These are phyloP conservation scores for Mucor irregularis DNA, from an alignment of 371 early-diverging fungal genomes.

Conservation along the genomic window DNA sequence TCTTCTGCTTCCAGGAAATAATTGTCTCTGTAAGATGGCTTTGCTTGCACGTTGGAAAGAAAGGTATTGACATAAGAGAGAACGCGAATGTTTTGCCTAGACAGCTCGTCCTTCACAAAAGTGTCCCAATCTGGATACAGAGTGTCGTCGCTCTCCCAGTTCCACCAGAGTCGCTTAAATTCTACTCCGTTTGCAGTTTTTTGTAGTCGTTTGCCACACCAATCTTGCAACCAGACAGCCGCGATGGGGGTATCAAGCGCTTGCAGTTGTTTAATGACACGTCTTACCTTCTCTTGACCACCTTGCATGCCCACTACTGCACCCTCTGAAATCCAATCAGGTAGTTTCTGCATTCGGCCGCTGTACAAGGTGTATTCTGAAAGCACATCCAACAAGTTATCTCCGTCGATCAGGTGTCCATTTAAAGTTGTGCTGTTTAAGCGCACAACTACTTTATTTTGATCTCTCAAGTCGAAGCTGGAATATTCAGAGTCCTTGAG, in stretches of 20 bases:
- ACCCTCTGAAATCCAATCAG: slow-evolving; percentile 43
- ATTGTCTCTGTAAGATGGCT: slow-evolving; percentile 19
- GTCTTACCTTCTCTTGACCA: slow-evolving; percentile 34
- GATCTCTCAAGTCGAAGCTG: slow-evolving; percentile 37
- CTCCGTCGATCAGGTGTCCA: slow-evolving; percentile 31
- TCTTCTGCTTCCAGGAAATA: slow-evolving; percentile 28
- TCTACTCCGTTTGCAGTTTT: slow-evolving; percentile 19
- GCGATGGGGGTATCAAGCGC: slow-evolving; percentile 32
- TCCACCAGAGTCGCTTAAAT: slow-evolving; percentile 45
- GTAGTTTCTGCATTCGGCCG: slow-evolving; percentile 44
- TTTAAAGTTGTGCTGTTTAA: slow-evolving; percentile 19
- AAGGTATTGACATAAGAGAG: slow-evolving; percentile 40
- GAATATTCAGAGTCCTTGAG: slow-evolving; percentile 42
- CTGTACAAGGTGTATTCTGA: slow-evolving; percentile 42
- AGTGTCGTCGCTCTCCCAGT: slow-evolving; percentile 41
- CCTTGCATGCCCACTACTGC: slow-evolving; percentile 45
- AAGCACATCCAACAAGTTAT: slow-evolving; percentile 32
- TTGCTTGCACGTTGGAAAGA: slow-evolving; percentile 30
- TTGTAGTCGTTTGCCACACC: slow-evolving; percentile 45
- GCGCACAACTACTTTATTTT: slow-evolving; percentile 33
- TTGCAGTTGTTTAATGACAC: slow-evolving; percentile 24
- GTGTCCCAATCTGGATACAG: slow-evolving; percentile 41
- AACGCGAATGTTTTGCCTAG: slow-evolving; percentile 16
- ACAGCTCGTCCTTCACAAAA: slow-evolving; percentile 27
- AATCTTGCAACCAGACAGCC: slow-evolving; percentile 48